phyloP scores from a whole-genome alignment of 352 stramenopile genomes.

The Pythium periplocum region DNA sequence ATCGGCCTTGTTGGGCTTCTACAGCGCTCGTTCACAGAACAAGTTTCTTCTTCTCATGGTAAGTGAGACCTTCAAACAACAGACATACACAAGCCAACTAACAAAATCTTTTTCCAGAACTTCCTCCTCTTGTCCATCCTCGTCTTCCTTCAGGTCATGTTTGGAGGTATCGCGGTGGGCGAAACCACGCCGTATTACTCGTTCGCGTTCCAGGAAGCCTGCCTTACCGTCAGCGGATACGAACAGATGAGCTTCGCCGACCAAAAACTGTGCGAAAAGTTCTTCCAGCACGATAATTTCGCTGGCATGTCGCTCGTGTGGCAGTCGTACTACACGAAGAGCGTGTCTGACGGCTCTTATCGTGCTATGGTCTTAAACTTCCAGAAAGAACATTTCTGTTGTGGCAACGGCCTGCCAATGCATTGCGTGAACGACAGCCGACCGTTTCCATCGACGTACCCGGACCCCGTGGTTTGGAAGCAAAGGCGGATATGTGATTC shows the following conservation, averaged over 20 bases:
- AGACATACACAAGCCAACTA: neutral
- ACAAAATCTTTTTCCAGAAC: constrained; percentile 19
- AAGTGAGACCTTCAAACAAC: constrained; percentile 1
- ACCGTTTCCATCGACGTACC: constrained; percentile 42
- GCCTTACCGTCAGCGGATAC: constrained; percentile 57
- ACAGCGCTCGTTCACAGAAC: constrained; percentile 57
- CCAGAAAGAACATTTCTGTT: constrained; percentile 66
- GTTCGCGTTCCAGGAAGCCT: constrained; percentile 36
- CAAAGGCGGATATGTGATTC: constrained; percentile 19
- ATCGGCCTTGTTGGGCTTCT: constrained; percentile 35
- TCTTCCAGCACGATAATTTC: constrained; percentile 55
- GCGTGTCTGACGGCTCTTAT: constrained; percentile 30
- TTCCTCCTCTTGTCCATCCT: constrained; percentile 37
- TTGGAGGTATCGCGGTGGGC: constrained; percentile 46
- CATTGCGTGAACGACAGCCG: constrained; percentile 41
- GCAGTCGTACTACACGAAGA: constrained; percentile 67
- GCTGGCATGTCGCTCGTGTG: constrained; percentile 59
- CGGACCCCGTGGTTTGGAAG: constrained; percentile 19
- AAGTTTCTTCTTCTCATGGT: constrained; percentile 69
- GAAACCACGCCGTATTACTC: constrained; percentile 24
- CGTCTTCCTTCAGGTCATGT: constrained; percentile 57
- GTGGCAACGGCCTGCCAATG: constrained; percentile 48
- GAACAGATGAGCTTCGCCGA: constrained; percentile 25
- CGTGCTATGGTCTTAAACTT: constrained; percentile 52
- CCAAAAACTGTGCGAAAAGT: constrained; percentile 40